Evolutionary conservation across 108 stramenopile genomes (phyloP), one percentile per base, ranked within the genome.

Genomic region (Skeletonema costatum): DNA sequence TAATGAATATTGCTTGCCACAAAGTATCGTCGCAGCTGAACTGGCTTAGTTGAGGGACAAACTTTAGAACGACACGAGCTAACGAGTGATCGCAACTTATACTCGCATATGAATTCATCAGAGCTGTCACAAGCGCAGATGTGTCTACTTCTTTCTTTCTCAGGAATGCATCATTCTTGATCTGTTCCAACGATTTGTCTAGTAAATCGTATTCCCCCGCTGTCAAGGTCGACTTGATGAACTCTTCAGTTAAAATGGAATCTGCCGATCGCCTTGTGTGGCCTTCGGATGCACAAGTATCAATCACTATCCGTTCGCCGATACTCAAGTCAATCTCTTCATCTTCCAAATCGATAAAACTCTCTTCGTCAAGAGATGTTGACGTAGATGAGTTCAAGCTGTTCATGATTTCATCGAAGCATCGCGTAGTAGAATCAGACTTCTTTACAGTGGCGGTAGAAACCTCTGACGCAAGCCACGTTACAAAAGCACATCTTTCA

Each of bases 31-130:
- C 75, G 13, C 87, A 81, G 9, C 38, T 35, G 12, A 32, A n/a
- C 35, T 76, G 66, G 1, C 78, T 78, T n/a, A 91, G 74, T 19
- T 48, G 32, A 6, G 90, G 88, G 61, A 87, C 78, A 85, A 87
- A 91, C 60, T 86, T 89, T 3, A 91, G 41, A 31, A 90, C 51
- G 14, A 70, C 35, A 17, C 74, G 59, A n/a, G 32, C 66, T 17
- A 75, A 46, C 38, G 41, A 14, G 35, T 3, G 30, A 19, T 75
- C 35, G 21, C 32, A 35, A 17, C 48, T 62, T 32, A 32, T 50
- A 32, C 12, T 19, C 42, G 0, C 32, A 50, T 38, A 64, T 39
- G 71, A 31, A 16, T 33, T 31, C 66, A 73, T 71, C 16, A 77
- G 32, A 41, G 19, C 16, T 68, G 31, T 68, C 51, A 59, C 74